These are phyloP conservation scores for Oryza longistaminata DNA, from an alignment of 176 grass and related monocot species.

Conservation along the genomic window DNA sequence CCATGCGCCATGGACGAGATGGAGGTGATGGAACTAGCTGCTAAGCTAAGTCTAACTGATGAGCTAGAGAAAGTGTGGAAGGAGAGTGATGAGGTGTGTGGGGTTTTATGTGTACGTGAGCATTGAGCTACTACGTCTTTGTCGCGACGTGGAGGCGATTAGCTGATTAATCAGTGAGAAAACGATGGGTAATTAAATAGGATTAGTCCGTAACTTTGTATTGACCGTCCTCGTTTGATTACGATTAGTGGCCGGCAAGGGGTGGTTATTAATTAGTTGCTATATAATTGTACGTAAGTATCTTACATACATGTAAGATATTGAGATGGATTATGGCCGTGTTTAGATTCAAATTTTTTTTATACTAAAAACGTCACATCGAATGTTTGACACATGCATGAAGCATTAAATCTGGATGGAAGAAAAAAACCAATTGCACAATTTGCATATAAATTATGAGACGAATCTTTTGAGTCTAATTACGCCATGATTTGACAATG, in stretches of 20 bases:
- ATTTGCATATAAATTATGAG: too few species aligned
- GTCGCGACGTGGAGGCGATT: neutral
- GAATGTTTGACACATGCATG: too few species aligned
- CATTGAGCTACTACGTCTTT: neutral
- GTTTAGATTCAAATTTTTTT: too few species aligned
- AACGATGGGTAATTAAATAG: neutral
- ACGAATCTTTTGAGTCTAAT: too few species aligned
- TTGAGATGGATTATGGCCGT: too few species aligned
- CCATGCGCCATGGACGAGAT: slow-evolving; percentile 8
- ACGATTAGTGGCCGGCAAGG: slow-evolving; percentile 23
- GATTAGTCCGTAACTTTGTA: neutral
- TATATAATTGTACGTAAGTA: too few species aligned
- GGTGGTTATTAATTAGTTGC: neutral
- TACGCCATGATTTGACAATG: too few species aligned
- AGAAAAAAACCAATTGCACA: too few species aligned
- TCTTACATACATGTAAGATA: too few species aligned
- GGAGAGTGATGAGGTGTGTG: neutral
- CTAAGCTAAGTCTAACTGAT: neutral
- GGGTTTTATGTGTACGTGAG: slow-evolving; percentile 28
- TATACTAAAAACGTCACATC: too few species aligned
- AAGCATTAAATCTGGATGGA: too few species aligned
- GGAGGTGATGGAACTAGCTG: too few species aligned
- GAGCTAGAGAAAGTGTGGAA: neutral
- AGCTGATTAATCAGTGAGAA: neutral
- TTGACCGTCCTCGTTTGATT: neutral